Conservation (phyloP, 371 early-diverging fungal species). For the Mortierella sp. region DNA sequence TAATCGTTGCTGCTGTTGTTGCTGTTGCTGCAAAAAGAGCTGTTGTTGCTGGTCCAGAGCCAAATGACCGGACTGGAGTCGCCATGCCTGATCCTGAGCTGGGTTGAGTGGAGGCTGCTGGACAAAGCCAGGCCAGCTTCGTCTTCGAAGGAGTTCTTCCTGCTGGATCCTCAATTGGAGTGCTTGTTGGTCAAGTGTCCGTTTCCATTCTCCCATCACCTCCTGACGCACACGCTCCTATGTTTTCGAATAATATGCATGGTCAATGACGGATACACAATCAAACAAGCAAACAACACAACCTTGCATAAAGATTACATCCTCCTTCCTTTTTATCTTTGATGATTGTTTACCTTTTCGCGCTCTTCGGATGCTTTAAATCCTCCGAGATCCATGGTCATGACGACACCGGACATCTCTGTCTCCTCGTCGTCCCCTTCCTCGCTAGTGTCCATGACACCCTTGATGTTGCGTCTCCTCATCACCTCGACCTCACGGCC, state of each 20-base stretch:
- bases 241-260: no score
- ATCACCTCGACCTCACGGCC: conserved; percentile 28
- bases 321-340: no score
- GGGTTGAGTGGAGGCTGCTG: conserved; percentile 5
- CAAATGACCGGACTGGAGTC: not conserved
- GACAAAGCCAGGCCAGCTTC: conserved; percentile 17
- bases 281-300: not conserved
- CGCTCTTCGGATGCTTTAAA: conserved; percentile 27
- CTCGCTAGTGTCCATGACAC: conserved; percentile 38
- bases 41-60: not conserved
- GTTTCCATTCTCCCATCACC: conserved; percentile 20
- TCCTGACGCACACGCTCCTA: conserved; percentile 28
- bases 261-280: not conserved
- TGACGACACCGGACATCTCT: conserved; percentile 18
- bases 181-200: conserved; percentile 32
- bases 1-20: conserved; percentile 7
- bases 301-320: not conserved
- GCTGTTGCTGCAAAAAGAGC: not conserved
- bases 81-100: not conserved
- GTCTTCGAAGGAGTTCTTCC: conserved; percentile 16
- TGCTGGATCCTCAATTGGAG: not conserved
- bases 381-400: conserved; percentile 36
- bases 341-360: conserved; percentile 30
- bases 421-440: conserved; percentile 18
- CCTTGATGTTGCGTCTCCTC: conserved; percentile 23